Evolutionary conservation across 495 filamentous ascomycete species (phyloP).

Genomic region (Hypoxylon perforatum): DNA sequence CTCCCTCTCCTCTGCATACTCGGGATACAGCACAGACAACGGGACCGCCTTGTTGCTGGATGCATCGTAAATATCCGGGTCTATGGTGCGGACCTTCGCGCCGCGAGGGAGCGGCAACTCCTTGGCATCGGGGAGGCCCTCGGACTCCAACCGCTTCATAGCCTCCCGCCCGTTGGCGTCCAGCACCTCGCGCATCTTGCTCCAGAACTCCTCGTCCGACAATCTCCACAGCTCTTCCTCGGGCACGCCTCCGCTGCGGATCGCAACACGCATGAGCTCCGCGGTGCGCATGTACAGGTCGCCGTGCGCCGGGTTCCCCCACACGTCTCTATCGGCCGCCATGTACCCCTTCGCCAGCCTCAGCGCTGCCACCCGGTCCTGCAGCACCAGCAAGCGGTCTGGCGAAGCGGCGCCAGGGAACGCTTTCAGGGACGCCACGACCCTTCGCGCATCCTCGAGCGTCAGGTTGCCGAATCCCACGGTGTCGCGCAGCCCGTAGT

Average conservation of each 20-base stretch:
- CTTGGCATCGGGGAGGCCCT: slow-evolving; percentile 46
- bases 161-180: slow-evolving; percentile 39
- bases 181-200: slow-evolving; percentile 42
- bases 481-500: slow-evolving; percentile 56
- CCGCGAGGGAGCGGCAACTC: slow-evolving; percentile 41
- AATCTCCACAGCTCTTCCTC: slow-evolving; percentile 50
- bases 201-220: slow-evolving; percentile 55
- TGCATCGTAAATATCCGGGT: slow-evolving; percentile 49
- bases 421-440: slow-evolving; percentile 46
- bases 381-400: slow-evolving; percentile 51
- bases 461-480: slow-evolving; percentile 49
- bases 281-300: slow-evolving; percentile 50
- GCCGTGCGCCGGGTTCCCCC: slow-evolving; percentile 50
- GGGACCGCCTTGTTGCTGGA: slow-evolving; percentile 34
- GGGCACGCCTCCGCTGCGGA: slow-evolving; percentile 35
- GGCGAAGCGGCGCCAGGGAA: slow-evolving; percentile 43
- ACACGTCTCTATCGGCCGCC: slow-evolving; percentile 50
- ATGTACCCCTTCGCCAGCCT: slow-evolving; percentile 49
- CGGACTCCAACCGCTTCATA: slow-evolving; percentile 48
- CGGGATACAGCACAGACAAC: slow-evolving; percentile 46
- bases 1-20: slow-evolving; percentile 49
- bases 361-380: slow-evolving; percentile 46
- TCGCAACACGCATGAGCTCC: slow-evolving; percentile 48
- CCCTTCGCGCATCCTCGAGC: slow-evolving; percentile 38
- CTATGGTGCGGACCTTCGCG: slow-evolving; percentile 54